phyloP scores from a whole-genome alignment of 2,329 filamentous ascomycete species.

The Trichoderma sp. region DNA sequence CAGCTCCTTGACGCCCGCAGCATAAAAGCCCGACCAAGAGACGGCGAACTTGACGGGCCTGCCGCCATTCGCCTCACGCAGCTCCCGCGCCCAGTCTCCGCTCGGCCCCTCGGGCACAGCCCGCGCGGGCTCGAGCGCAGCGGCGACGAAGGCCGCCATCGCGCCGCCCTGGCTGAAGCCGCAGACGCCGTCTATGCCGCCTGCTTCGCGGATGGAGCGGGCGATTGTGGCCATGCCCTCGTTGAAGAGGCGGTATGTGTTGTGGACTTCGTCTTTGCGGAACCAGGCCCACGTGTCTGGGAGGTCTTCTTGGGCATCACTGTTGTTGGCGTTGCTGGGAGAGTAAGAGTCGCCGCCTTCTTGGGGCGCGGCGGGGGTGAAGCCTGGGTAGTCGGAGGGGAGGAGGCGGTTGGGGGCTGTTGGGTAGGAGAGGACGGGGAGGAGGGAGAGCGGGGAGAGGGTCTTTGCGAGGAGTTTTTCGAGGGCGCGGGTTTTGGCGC shows the following conservation, averaged over 20 bases:
- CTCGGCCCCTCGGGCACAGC: constrained; percentile 36
- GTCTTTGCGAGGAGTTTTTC: constrained; percentile 78
- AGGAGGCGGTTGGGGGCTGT: constrained; percentile 67
- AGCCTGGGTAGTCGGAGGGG: constrained; percentile 70
- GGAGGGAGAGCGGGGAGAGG: constrained; percentile 62
- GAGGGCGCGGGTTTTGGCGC: constrained; percentile 82
- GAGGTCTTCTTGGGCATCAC: constrained; percentile 39
- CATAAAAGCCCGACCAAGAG: constrained; percentile 75
- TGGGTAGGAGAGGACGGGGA: constrained; percentile 64
- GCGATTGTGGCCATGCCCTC: constrained; percentile 67
- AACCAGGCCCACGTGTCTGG: constrained; percentile 82
- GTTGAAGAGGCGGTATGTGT: constrained; percentile 69
- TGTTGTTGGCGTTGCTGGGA: neutral
- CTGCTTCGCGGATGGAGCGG: constrained; percentile 60
- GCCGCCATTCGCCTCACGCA: constrained; percentile 54
- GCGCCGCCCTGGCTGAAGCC: constrained; percentile 84
- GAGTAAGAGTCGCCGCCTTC: constrained; percentile 1
- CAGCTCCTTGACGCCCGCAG: constrained; percentile 60
- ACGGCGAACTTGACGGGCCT: constrained; percentile 68
- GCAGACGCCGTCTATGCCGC: constrained; percentile 74
- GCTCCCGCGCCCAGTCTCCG: constrained; percentile 47
- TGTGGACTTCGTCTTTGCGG: constrained; percentile 66
- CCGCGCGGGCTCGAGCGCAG: constrained; percentile 62
- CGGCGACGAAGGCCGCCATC: constrained; percentile 70
- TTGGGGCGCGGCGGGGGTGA: constrained; percentile 45